These are phyloP conservation scores for Nothopassalora personata DNA, from an alignment of 2,329 filamentous ascomycete genomes.

Conservation along the genomic window DNA sequence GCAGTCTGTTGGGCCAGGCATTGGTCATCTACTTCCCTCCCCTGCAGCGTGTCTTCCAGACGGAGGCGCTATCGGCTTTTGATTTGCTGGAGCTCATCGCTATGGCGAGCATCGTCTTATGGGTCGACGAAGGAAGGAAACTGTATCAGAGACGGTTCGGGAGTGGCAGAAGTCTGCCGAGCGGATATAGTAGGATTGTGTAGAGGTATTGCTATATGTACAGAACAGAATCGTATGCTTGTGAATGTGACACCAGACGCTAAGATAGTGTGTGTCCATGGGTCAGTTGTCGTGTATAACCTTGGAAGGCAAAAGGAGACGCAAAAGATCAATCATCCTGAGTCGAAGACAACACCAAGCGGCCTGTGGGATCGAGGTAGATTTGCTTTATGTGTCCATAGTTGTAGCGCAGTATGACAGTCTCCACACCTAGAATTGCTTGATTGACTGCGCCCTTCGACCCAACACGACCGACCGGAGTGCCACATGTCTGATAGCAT, in stretches of 20 bases:
- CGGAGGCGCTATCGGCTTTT: slow-evolving; percentile 68
- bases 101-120: slow-evolving; percentile 86
- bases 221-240: background rate
- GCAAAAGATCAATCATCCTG: too few species aligned
- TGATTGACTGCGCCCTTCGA: background rate
- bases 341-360: too few species aligned
- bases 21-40: slow-evolving; percentile 93
- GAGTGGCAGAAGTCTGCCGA: slow-evolving; percentile 2
- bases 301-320: too few species aligned
- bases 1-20: slow-evolving; percentile 77
- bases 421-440: too few species aligned
- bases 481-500: background rate
- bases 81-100: slow-evolving; percentile 69
- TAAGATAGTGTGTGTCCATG: too few species aligned
- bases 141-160: slow-evolving; percentile 54
- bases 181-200: slow-evolving; percentile 25
- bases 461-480: background rate
- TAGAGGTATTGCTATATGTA: background rate
- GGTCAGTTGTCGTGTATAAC: too few species aligned
- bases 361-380: background rate
- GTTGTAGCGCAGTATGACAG: too few species aligned
- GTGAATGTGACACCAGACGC: background rate
- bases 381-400: too few species aligned
- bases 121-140: slow-evolving; percentile 88
- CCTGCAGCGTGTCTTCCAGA: slow-evolving; percentile 92